Evolutionary conservation across 2,329 filamentous ascomycete species (phyloP).

Genomic region (Ilyonectria destructans): DNA sequence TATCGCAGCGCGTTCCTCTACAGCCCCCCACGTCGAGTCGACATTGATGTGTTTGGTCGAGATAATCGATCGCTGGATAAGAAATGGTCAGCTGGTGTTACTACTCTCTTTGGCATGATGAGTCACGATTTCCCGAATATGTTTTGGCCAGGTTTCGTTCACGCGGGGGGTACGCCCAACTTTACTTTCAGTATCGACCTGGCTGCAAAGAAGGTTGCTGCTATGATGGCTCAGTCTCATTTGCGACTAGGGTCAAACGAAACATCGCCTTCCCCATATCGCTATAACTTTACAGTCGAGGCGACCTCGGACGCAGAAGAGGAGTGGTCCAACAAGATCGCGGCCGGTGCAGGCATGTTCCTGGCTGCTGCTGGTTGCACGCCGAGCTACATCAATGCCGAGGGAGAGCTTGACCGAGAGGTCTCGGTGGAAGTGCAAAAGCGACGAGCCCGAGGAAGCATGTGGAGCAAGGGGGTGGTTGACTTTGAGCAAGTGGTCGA

Average conservation of each 20-base stretch:
- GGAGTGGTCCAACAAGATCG: slow-evolving; percentile 61
- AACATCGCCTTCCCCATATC: not conserved
- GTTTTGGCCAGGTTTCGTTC: slow-evolving; percentile 62
- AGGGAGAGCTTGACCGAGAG: slow-evolving; percentile 52
- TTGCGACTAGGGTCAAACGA: too few relatives aligned
- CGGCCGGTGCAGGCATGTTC: slow-evolving; percentile 58
- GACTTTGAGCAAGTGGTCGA: too few relatives aligned
- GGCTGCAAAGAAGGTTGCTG: slow-evolving; percentile 60
- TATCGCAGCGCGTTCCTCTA: slow-evolving; percentile 55
- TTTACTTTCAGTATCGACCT: slow-evolving; percentile 56
- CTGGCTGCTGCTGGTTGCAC: slow-evolving; percentile 65
- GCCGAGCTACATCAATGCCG: slow-evolving; percentile 68
- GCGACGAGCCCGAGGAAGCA: not conserved
- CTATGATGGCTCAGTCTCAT: slow-evolving; percentile 49
- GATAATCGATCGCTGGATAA: slow-evolving; percentile 61
- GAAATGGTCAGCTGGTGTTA: slow-evolving; percentile 61
- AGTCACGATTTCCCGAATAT: slow-evolving; percentile 69
- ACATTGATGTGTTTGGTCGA: slow-evolving; percentile 59
- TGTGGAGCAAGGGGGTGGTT: not conserved
- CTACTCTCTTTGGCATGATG: slow-evolving; percentile 68
- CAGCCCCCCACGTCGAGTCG: slow-evolving; percentile 40
- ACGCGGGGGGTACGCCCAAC: slow-evolving; percentile 59
- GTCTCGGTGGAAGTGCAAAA: not conserved
- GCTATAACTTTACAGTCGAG: slow-evolving; percentile 56
- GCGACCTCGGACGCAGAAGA: slow-evolving; percentile 63